Evolutionary conservation across 768 basidiomycete genomes (phyloP).

Genomic region (Hortiboletus campestris): DNA sequence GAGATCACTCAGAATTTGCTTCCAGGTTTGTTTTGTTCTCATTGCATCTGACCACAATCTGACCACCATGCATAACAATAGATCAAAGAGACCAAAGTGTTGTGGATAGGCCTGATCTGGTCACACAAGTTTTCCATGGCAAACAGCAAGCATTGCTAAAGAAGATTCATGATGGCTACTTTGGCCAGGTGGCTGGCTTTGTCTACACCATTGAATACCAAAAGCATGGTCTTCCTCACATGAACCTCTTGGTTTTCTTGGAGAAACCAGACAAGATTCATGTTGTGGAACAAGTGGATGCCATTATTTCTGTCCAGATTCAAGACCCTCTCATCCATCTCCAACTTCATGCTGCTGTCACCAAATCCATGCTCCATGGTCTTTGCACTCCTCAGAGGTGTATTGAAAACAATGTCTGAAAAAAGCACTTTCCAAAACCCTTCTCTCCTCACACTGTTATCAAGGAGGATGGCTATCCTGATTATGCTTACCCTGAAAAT

Average conservation of each 20-base stretch:
- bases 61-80: background rate
- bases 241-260: background rate
- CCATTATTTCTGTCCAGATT: background rate
- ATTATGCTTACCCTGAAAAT: conserved; percentile 37
- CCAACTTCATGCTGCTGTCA: conserved; percentile 21
- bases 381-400: conserved; percentile 36
- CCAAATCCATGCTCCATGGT: conserved; percentile 44
- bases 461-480: conserved; percentile 40
- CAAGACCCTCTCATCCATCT: background rate
- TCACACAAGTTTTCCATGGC: conserved; percentile 43
- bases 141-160: conserved; percentile 39
- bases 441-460: conserved; percentile 37
- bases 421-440: conserved; percentile 42
- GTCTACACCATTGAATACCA: conserved; percentile 48
- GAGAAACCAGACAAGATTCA: background rate
- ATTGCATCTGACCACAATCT: background rate
- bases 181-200: conserved; percentile 42
- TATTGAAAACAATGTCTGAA: conserved; percentile 20
- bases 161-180: conserved; percentile 38
- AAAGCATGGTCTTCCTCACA: background rate
- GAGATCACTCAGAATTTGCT: conserved; percentile 41
- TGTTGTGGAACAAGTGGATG: background rate
- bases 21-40: conserved; percentile 20
- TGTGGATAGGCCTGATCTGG: conserved; percentile 47
- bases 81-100: conserved; percentile 38